Evolutionary conservation across 2,329 filamentous ascomycete genomes (phyloP).

Genomic region (Sordariomycetes sp.): DNA sequence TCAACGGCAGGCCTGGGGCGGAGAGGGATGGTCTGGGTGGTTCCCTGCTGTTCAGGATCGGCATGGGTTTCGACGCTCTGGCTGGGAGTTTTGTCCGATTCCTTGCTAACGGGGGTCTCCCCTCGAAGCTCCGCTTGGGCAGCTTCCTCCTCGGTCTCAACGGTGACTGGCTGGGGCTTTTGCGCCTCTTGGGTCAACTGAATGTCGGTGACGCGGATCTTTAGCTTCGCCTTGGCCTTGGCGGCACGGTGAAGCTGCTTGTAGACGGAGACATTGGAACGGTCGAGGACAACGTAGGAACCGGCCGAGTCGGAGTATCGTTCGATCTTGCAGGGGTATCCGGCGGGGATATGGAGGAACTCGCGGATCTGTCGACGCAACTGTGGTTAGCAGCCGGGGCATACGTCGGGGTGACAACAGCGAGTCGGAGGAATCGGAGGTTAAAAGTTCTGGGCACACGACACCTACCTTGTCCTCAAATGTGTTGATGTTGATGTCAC

Average conservation of each 20-base stretch:
- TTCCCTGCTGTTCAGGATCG: not conserved
- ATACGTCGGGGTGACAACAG: not conserved
- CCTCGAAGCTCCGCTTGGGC: not conserved
- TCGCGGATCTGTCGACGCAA: constrained; percentile 18
- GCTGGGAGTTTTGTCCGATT: not conserved
- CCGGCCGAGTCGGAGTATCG: constrained; percentile 91
- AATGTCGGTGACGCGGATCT: constrained; percentile 59
- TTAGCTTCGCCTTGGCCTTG: constrained; percentile 96
- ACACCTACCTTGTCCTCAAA: constrained; percentile 76
- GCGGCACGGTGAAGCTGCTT: constrained; percentile 95
- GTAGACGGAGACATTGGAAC: constrained; percentile 71
- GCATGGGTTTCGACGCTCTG: not conserved
- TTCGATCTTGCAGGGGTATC: constrained; percentile 54
- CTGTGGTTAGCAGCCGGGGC: not conserved
- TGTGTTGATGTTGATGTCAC: constrained; percentile 63
- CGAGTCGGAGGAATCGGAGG: not conserved
- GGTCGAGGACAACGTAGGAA: constrained; percentile 69
- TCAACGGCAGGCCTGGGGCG: not conserved
- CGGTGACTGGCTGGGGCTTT: constrained; percentile 27
- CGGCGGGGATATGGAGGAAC: constrained; percentile 21
- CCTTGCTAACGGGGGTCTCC: not conserved
- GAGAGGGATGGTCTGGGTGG: not conserved
- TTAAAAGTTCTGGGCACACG: constrained; percentile 3
- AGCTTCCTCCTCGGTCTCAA: constrained; percentile 32
- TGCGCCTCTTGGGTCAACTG: constrained; percentile 17